phyloP scores from a whole-genome alignment of 2,329 filamentous ascomycete genomes.

The Penicillium expansum region DNA sequence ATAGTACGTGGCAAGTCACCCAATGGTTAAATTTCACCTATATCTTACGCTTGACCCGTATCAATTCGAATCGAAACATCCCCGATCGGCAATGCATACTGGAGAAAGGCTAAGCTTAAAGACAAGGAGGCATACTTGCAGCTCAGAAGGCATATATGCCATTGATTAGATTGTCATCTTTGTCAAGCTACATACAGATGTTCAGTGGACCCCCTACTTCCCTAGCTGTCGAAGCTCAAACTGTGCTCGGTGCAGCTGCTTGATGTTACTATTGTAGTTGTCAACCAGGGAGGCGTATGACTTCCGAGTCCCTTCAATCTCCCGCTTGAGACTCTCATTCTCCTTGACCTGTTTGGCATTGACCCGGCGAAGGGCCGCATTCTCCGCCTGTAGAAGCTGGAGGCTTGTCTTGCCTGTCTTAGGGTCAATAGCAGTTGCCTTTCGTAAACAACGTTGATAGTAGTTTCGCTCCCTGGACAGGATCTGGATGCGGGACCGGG shows the following conservation, averaged over 20 bases:
- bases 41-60: too few relatives aligned
- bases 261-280: not conserved
- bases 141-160: too few relatives aligned
- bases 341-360: not conserved
- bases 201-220: not conserved
- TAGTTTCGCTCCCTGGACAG: constrained; percentile 31
- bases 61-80: too few relatives aligned
- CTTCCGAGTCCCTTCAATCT: not conserved
- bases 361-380: not conserved
- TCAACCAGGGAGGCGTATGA: not conserved
- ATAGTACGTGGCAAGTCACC: too few relatives aligned
- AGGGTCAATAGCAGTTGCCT: constrained; percentile 26
- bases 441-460: constrained; percentile 25
- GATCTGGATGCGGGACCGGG: not conserved
- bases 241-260: not conserved
- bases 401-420: constrained; percentile 29
- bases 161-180: too few relatives aligned
- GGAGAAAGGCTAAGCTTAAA: too few relatives aligned
- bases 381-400: constrained; percentile 17
- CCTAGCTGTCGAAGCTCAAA: not conserved
- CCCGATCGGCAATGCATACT: too few relatives aligned
- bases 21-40: too few relatives aligned
- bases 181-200: not conserved
- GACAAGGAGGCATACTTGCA: too few relatives aligned
- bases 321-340: not conserved